Percentiles rank a stretch among this genome's conserved stretches.
Conservation (phyloP, 371 early-diverging fungal species). For the Mortierella sp. region DNA sequence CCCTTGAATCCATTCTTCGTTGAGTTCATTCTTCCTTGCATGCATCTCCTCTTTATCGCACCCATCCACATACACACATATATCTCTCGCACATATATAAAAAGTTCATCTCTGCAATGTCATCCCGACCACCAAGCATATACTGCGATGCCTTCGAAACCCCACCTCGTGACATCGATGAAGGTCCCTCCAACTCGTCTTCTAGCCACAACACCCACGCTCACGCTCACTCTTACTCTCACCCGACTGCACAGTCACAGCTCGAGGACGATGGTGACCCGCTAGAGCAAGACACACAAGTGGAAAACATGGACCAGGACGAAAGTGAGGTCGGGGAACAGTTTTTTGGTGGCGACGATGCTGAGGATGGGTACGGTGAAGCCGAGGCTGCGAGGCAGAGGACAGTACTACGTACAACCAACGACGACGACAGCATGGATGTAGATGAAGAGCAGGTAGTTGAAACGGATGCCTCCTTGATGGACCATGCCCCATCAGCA, state of each 20-base stretch:
- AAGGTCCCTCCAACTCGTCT: neutral
- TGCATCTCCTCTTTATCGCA: no score
- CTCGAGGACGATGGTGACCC: neutral
- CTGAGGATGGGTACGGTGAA: neutral
- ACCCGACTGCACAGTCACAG: neutral
- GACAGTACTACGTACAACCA: neutral
- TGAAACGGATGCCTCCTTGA: constrained; percentile 6
- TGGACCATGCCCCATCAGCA: constrained; percentile 2
- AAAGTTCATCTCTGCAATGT: no score
- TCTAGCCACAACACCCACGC: constrained; percentile 1
- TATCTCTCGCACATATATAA: no score
- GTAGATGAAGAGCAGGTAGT: constrained; percentile 9
- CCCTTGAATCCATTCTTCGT: no score
- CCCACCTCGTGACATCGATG: constrained; percentile 17
- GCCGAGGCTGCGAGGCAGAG: neutral
- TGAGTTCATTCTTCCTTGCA: no score
- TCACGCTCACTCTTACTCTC: no score
- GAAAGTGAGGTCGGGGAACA: neutral
- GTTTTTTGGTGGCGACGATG: no score
- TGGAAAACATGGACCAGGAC: neutral
- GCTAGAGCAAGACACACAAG: constrained; percentile 9
- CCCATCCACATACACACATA: no score
- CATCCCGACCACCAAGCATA: constrained; percentile 35
- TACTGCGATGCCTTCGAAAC: constrained; percentile 42
- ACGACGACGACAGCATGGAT: constrained; percentile 23